These are phyloP conservation scores for Fusarium stilboides DNA, from an alignment of 2,329 filamentous ascomycete genomes.

Conservation along the genomic window DNA sequence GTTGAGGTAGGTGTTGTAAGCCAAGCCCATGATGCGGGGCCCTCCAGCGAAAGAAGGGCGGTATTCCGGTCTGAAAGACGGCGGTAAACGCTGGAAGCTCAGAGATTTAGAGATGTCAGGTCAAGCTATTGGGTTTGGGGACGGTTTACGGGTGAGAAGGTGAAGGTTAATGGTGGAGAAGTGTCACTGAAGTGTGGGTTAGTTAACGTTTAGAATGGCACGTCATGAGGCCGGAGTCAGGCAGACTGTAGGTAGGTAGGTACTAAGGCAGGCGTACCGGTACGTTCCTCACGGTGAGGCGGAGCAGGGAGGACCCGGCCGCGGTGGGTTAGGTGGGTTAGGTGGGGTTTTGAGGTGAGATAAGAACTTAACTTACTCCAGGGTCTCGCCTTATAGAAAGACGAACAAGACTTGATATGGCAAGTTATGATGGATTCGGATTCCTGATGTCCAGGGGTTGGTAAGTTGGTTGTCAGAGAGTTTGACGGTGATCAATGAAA, in stretches of 20 bases:
- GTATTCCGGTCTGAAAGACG: neutral
- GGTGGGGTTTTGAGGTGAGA: conserved; percentile 19
- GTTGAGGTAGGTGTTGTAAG: conserved; percentile 92
- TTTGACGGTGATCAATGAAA: neutral
- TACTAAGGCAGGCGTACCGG: neutral
- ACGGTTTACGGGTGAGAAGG: conserved; percentile 12
- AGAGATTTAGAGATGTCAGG: neutral
- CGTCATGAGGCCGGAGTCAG: conserved; percentile 47
- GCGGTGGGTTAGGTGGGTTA: conserved; percentile 8
- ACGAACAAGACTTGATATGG: neutral
- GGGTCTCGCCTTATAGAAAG: neutral
- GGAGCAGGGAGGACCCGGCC: conserved; percentile 6
- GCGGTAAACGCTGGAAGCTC: neutral
- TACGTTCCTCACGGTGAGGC: conserved; percentile 28
- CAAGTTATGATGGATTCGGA: neutral
- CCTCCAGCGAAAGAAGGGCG: conserved; percentile 6
- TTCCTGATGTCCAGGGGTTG: neutral
- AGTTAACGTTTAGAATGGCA: conserved; percentile 22
- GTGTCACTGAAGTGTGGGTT: conserved; percentile 18
- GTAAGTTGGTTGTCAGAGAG: neutral
- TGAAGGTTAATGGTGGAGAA: conserved; percentile 23
- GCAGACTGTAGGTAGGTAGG: neutral
- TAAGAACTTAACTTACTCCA: neutral
- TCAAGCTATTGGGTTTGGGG: neutral
- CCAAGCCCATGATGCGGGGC: conserved; percentile 78